Evolutionary conservation across 2,329 filamentous ascomycete species (phyloP), one percentile per base, ranked within the genome.

Genomic region (Amauroascus niger): DNA sequence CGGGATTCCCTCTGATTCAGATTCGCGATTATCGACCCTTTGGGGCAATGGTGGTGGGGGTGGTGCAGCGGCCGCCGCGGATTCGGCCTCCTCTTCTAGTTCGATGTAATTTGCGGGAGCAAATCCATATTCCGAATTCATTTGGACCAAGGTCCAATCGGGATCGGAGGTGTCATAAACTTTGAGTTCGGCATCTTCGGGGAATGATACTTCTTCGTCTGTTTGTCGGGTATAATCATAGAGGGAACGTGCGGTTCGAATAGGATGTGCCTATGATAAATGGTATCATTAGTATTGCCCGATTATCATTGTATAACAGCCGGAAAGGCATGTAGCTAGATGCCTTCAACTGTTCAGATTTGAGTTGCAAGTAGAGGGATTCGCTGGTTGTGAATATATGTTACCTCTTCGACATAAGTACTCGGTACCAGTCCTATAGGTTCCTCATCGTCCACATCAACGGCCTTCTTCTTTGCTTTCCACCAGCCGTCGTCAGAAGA

Each of bases 201-300:
- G 80, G 67, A 98, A 97, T 22, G 91, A 97, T 8, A 98, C 77
- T 71, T 98, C 93, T 71, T 98, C 93, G 66, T 98, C 93, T 22
- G 93, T 98, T 73, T 98, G 93, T 63, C 91, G 82, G 49, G 87
- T 87, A 69, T 98, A 98, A 69, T 98, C 93, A 75, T 91, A 98
- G n/a, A 97, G 80, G n/a, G 93, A 88, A 69, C 86, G 89, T 48
- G 91, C 93, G 61, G 84, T 78, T 57, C 81, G 75, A 57, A 80
- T 70, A 22, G 86, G 80, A 63, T 78, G 74, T 55, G 84, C 84
- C 83, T 88, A 61, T 45, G 16, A 44, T 6, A 39, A 30, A 22
- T 14, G 8, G 8, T 28, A 35, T 39, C 18, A 35, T 45, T 45
- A 45, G 14, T 32, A 20, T 7, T 16, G 14, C 8, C 13, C 32